Conservation (phyloP, 257 asterid genomes). For the Thymus quinquecostatus region DNA sequence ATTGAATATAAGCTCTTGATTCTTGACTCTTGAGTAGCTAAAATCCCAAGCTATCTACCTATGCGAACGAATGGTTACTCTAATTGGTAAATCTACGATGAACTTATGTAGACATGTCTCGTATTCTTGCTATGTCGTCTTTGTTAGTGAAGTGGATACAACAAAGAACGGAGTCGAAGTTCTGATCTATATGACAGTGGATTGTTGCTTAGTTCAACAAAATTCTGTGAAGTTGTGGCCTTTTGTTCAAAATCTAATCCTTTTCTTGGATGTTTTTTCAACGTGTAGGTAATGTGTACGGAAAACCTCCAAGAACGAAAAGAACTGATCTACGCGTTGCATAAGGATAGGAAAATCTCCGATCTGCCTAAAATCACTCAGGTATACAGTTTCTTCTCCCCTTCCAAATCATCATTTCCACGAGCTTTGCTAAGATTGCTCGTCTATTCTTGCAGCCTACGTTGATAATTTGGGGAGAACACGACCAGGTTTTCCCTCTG, state of each 20-base stretch:
- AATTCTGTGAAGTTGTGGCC: background rate
- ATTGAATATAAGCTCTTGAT: background rate
- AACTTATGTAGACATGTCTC: background rate
- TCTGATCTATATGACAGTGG: background rate
- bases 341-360: conserved; percentile 64
- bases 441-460: conserved; percentile 56
- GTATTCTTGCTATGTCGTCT: background rate
- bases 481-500: conserved; percentile 73
- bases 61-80: background rate
- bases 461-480: conserved; percentile 77
- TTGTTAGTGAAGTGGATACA: background rate
- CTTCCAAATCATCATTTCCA: background rate
- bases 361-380: conserved; percentile 77
- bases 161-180: background rate
- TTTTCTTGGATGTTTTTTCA: background rate
- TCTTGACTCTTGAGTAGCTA: background rate
- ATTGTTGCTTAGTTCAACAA: background rate
- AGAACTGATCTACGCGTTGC: conserved; percentile 68
- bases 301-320: conserved; percentile 70
- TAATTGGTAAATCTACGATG: background rate
- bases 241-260: background rate
- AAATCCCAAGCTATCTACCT: background rate
- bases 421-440: conserved; percentile 19
- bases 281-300: conserved; percentile 70
- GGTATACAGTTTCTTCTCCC: conserved; percentile 35